Percentiles rank a stretch among this genome's conserved stretches.
Evolutionary conservation across 192 early-diverging fungal species (phyloP).

Genomic region (Mortierella alpina): DNA sequence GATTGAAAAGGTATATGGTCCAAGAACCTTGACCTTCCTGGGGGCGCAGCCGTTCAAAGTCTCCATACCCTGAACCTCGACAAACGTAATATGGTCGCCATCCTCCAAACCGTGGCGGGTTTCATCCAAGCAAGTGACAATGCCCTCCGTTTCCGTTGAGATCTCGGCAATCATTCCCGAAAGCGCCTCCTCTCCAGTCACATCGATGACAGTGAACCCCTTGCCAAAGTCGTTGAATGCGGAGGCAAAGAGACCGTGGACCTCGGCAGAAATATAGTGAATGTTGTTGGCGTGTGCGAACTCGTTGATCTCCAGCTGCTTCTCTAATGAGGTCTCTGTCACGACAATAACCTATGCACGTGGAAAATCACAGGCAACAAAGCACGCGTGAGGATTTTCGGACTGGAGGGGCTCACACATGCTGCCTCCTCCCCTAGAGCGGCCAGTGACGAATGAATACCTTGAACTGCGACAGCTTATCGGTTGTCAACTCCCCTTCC

Average conservation of each 20-base stretch:
- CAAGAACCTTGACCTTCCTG: slow-evolving; percentile 85
- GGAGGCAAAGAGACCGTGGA: slow-evolving; percentile 92
- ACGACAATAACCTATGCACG: slow-evolving; percentile 81
- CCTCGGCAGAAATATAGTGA: slow-evolving; percentile 91
- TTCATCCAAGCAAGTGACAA: slow-evolving; percentile 97
- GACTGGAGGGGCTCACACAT: background rate
- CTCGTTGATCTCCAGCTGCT: slow-evolving; percentile 89
- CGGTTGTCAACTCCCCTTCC: slow-evolving; percentile 80
- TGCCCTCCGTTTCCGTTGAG: slow-evolving; percentile 77
- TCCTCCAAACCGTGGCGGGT: slow-evolving; percentile 98
- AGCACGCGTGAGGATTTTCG: too few relatives aligned
- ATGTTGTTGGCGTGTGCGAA: slow-evolving; percentile 78
- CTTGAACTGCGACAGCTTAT: slow-evolving; percentile 68
- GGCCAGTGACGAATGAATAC: slow-evolving; percentile 17
- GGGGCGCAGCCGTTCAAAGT: slow-evolving; percentile 86
- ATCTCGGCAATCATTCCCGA: slow-evolving; percentile 94
- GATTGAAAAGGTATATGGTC: slow-evolving; percentile 97
- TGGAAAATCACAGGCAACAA: background rate
- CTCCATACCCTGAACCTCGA: slow-evolving; percentile 93
- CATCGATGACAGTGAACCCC: slow-evolving; percentile 86
- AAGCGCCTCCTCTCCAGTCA: slow-evolving; percentile 93
- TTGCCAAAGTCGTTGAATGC: slow-evolving; percentile 97
- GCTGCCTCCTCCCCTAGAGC: background rate
- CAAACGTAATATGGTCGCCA: slow-evolving; percentile 95
- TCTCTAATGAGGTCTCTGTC: slow-evolving; percentile 80